Conservation (phyloP, 2,329 filamentous ascomycete species). For the Aureobasidium namibiae region DNA sequence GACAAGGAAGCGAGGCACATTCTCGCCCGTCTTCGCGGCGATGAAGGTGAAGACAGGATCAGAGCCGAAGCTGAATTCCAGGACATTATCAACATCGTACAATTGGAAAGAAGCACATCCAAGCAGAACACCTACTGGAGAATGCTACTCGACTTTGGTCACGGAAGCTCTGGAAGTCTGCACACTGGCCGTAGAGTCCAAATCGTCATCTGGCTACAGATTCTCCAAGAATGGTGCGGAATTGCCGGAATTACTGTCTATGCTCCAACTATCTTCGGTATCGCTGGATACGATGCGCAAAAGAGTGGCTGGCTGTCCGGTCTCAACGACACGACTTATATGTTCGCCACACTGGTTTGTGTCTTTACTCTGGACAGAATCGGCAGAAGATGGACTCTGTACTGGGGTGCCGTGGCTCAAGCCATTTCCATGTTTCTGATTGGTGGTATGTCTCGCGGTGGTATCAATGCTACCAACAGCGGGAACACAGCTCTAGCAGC, state of each 20-base stretch:
- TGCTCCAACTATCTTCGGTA: constrained; percentile 26
- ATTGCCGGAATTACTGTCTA: constrained; percentile 31
- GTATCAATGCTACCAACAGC: constrained; percentile 20
- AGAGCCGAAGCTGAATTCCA: constrained; percentile 56
- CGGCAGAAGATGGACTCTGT: constrained; percentile 26
- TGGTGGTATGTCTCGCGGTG: constrained; percentile 25
- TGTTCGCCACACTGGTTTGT: constrained; percentile 27
- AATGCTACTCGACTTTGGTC: constrained; percentile 27
- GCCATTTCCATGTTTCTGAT: constrained; percentile 27
- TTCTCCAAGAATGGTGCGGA: constrained; percentile 31
- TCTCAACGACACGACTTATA: constrained; percentile 32
- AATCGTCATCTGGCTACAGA: constrained; percentile 33
- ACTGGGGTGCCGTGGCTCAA: constrained; percentile 28
- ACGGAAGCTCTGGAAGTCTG: constrained; percentile 21
- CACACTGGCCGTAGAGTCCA: constrained; percentile 30
- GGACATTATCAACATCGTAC: constrained; percentile 58
- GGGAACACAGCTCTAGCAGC: constrained; percentile 19
- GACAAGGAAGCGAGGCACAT: constrained; percentile 61
- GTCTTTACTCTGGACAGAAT: constrained; percentile 30
- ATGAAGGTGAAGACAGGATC: constrained; percentile 15
- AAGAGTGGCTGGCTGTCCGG: constrained; percentile 36
- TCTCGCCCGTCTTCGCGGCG: constrained; percentile 54
- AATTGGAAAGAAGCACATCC: constrained; percentile 43
- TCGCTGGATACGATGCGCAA: constrained; percentile 25
- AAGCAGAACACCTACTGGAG: constrained; percentile 24